These are phyloP conservation scores for Scytalidium sp. DNA, from an alignment of 2,329 filamentous ascomycete genomes.

Conservation along the genomic window DNA sequence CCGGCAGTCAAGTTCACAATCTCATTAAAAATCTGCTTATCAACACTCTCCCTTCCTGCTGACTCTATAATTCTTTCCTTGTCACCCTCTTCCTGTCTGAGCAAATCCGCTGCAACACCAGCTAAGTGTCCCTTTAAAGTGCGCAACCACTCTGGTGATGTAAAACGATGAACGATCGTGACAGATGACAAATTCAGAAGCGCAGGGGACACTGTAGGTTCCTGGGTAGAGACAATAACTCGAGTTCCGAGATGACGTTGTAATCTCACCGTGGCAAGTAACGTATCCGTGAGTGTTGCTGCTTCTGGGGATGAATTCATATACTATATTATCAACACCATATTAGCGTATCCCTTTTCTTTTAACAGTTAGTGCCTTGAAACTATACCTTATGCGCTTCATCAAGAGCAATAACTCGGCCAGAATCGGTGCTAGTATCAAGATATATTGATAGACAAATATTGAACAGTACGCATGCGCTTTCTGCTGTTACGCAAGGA, in stretches of 20 bases:
- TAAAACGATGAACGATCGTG: constrained; percentile 72
- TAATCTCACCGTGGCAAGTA: constrained; percentile 62
- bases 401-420: constrained; percentile 67
- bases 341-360: not conserved
- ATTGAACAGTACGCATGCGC: constrained; percentile 70
- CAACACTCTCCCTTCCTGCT: constrained; percentile 14
- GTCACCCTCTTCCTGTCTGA: constrained; percentile 25
- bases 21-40: constrained; percentile 33
- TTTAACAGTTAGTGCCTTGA: no score
- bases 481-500: constrained; percentile 63
- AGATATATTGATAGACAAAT: constrained; percentile 67
- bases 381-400: constrained; percentile 74
- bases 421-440: constrained; percentile 44
- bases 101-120: constrained; percentile 29
- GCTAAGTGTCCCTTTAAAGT: constrained; percentile 43
- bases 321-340: constrained; percentile 39
- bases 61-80: constrained; percentile 19
- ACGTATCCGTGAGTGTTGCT: constrained; percentile 54
- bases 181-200: constrained; percentile 70
- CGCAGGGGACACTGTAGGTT: constrained; percentile 66
- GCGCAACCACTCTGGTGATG: constrained; percentile 56
- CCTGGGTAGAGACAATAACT: constrained; percentile 72
- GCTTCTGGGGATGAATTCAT: constrained; percentile 57
- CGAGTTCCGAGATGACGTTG: constrained; percentile 68
- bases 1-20: constrained; percentile 47